Conservation (phyloP, 2,329 filamentous ascomycete species). For the Diplodia mutila region DNA sequence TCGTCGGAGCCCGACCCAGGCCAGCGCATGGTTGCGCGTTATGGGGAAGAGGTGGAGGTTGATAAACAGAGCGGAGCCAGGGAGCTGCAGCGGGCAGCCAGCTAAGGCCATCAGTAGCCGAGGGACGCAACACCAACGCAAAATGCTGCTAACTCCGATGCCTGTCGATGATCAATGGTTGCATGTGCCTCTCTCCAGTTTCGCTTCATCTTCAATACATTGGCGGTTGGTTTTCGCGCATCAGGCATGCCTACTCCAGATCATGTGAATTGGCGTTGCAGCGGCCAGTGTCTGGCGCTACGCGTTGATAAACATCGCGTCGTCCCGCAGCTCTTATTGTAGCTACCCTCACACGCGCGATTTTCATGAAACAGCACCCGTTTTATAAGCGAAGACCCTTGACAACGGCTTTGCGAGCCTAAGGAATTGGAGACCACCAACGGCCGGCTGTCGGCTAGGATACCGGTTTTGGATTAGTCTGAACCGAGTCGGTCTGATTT, state of each 20-base stretch:
- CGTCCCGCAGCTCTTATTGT: background rate
- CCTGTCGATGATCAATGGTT: background rate
- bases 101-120: constrained; percentile 18
- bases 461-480: background rate
- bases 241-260: background rate
- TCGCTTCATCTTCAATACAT: background rate
- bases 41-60: constrained; percentile 1
- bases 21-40: constrained; percentile 45
- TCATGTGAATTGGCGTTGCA: background rate
- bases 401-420: background rate
- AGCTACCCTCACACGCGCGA: background rate
- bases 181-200: background rate
- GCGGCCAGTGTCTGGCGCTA: no score
- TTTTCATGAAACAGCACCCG: no score
- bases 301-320: background rate
- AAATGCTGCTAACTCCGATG: background rate
- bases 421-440: background rate
- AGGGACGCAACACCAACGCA: background rate
- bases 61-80: constrained; percentile 6
- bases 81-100: background rate
- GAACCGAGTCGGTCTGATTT: background rate
- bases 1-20: constrained; percentile 41
- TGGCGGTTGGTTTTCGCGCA: background rate
- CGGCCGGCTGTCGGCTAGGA: background rate
- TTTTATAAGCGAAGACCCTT: background rate